A percentile compares a stretch with the other conserved stretches of the same genome.
Evolutionary conservation across 1,139 yeast species (phyloP).

Genomic region (Suhomyces coccinellae): DNA sequence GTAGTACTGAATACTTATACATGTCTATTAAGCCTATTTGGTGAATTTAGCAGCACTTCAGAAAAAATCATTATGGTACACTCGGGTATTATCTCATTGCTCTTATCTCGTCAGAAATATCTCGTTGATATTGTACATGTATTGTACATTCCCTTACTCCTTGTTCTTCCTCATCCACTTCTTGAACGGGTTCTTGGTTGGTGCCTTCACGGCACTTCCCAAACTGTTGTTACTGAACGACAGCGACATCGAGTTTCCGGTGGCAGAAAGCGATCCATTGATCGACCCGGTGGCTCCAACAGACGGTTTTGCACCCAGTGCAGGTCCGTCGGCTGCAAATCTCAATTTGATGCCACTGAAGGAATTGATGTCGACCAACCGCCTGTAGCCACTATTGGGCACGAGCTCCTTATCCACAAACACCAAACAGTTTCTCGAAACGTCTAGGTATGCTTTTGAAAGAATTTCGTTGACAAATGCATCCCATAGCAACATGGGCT

Average conservation of each 20-base stretch:
- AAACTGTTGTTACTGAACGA: constrained; percentile 29
- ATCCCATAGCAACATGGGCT: constrained; percentile 16
- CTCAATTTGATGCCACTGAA: constrained; percentile 35
- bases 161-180: constrained; percentile 34
- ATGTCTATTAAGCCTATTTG: too few relatives aligned
- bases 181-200: constrained; percentile 36
- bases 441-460: constrained; percentile 34
- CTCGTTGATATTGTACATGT: too few relatives aligned
- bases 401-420: constrained; percentile 21
- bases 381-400: constrained; percentile 18
- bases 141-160: neutral
- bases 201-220: constrained; percentile 23
- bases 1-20: too few relatives aligned
- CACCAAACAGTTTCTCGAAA: constrained; percentile 34
- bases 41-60: too few relatives aligned
- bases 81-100: too few relatives aligned
- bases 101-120: too few relatives aligned
- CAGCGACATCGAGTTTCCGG: constrained; percentile 18
- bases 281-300: neutral
- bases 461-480: constrained; percentile 29
- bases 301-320: constrained; percentile 5
- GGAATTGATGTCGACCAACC: constrained; percentile 25
- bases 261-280: neutral
- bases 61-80: too few relatives aligned
- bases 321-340: constrained; percentile 22